A percentile compares a stretch with the other conserved stretches of the same genome.
Conservation (phyloP, 768 basidiomycete species). For the Trametes gibbosa region DNA sequence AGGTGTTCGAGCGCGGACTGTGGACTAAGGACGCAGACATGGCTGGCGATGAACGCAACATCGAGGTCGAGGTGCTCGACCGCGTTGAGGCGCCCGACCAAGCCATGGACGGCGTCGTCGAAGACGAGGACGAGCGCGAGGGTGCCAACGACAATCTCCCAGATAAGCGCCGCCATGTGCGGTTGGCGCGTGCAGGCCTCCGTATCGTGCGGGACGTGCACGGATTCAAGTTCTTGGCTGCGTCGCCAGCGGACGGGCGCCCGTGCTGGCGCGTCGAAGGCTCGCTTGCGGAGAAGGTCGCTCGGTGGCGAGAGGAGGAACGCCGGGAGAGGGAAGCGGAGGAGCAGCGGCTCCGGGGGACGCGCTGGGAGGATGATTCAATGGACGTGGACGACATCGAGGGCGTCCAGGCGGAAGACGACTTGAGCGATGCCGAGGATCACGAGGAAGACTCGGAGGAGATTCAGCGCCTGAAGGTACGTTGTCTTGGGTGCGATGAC, state of each 20-base stretch:
- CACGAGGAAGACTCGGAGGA: constrained; percentile 70
- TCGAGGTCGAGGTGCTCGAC: constrained; percentile 81
- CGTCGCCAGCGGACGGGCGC: constrained; percentile 41
- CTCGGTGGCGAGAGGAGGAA: constrained; percentile 69
- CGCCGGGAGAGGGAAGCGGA: constrained; percentile 64
- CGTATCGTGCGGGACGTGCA: constrained; percentile 67
- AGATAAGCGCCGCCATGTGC: constrained; percentile 61
- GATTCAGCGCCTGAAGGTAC: constrained; percentile 79
- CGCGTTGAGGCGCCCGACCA: constrained; percentile 51
- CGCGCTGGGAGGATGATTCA: constrained; percentile 59
- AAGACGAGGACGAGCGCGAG: constrained; percentile 66
- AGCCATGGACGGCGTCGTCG: constrained; percentile 74
- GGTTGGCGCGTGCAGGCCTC: constrained; percentile 68
- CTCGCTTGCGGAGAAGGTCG: constrained; percentile 63
- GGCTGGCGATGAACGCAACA: constrained; percentile 53
- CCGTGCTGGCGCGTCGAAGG: constrained; percentile 66
- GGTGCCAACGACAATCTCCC: constrained; percentile 23
- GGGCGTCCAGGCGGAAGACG: constrained; percentile 45
- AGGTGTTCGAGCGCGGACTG: constrained; percentile 89
- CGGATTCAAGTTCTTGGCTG: constrained; percentile 62
- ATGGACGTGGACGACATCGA: constrained; percentile 72
- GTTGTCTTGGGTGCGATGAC: constrained; percentile 10
- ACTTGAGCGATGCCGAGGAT: constrained; percentile 44
- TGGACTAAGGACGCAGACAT: constrained; percentile 60
- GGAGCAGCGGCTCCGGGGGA: constrained; percentile 59